Percentiles rank a stretch among this genome's conserved stretches.
Evolutionary conservation across 495 filamentous ascomycete species (phyloP).

Genomic region (Xylaria bambusicola): DNA sequence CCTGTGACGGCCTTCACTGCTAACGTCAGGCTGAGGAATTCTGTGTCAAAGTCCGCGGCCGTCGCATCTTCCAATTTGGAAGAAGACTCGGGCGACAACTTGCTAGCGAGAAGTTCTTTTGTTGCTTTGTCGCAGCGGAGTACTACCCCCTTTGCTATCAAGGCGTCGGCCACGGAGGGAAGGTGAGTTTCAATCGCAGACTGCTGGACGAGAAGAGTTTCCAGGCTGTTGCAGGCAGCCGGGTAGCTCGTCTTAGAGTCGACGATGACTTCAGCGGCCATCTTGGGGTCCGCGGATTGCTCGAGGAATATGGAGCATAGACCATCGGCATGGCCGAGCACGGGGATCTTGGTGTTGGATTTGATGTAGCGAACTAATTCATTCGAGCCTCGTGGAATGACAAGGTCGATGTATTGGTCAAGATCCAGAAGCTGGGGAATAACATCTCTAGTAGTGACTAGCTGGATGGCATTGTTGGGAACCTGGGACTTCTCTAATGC

Average conservation of each 20-base stretch:
- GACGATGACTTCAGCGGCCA: slow-evolving; percentile 75
- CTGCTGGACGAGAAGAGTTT: slow-evolving; percentile 85
- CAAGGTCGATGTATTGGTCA: slow-evolving; percentile 87
- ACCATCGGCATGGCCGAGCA: slow-evolving; percentile 95
- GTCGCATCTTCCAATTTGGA: slow-evolving; percentile 60
- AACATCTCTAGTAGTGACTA: slow-evolving; percentile 87
- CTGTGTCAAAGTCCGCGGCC: slow-evolving; percentile 77
- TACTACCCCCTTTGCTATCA: slow-evolving; percentile 74
- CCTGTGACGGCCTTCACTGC: slow-evolving; percentile 77
- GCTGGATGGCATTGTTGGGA: slow-evolving; percentile 83
- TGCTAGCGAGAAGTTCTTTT: slow-evolving; percentile 57
- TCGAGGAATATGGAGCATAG: slow-evolving; percentile 90
- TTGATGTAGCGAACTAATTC: slow-evolving; percentile 92
- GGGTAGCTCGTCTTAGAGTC: slow-evolving; percentile 94
- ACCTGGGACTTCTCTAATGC: slow-evolving; percentile 77
- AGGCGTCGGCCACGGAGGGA: slow-evolving; percentile 66
- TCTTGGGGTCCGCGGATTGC: slow-evolving; percentile 68
- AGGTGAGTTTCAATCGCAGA: slow-evolving; percentile 67
- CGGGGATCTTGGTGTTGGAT: slow-evolving; percentile 86
- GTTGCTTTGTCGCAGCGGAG: slow-evolving; percentile 78
- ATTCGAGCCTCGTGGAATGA: slow-evolving; percentile 91
- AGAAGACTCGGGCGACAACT: slow-evolving; percentile 36
- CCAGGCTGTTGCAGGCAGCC: slow-evolving; percentile 92
- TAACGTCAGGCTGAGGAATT: slow-evolving; percentile 83
- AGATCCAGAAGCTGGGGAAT: slow-evolving; percentile 81